A percentile compares a stretch with the other conserved stretches of the same genome.
These are phyloP conservation scores for Coprinellus micaceus DNA, from an alignment of 768 basidiomycete genomes.

Conservation along the genomic window DNA sequence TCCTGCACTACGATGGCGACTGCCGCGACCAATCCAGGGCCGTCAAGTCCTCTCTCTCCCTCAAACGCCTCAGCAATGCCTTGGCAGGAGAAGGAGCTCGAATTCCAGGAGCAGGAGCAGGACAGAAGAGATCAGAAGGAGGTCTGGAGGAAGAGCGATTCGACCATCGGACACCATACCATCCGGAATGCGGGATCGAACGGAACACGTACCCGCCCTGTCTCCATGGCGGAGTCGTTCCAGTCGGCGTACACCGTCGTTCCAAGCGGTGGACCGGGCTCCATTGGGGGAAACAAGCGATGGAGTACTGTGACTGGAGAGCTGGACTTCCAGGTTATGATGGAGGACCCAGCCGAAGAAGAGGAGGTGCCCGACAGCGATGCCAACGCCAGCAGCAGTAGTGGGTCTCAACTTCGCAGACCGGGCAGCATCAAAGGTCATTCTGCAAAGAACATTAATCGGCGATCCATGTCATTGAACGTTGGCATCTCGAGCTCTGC, in stretches of 20 bases:
- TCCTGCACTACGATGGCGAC: background rate
- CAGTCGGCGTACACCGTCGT: constrained; percentile 73
- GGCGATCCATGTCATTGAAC: constrained; percentile 65
- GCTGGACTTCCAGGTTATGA: constrained; percentile 61
- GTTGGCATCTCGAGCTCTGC: constrained; percentile 26
- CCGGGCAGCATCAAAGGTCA: constrained; percentile 13
- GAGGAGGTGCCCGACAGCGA: constrained; percentile 11
- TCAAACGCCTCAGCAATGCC: constrained; percentile 2
- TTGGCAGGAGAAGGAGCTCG: constrained; percentile 13
- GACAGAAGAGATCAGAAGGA: constrained; percentile 43
- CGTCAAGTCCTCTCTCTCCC: background rate
- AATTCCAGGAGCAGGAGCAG: constrained; percentile 13
- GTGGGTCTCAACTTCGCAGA: background rate
- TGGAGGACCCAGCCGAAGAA: constrained; percentile 48
- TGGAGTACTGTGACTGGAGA: constrained; percentile 67
- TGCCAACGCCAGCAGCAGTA: constrained; percentile 3
- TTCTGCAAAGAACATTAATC: constrained; percentile 46
- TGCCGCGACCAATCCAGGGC: background rate
- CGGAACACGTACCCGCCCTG: constrained; percentile 57
- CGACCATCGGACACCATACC: constrained; percentile 75
- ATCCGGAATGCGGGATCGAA: constrained; percentile 50
- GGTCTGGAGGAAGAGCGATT: constrained; percentile 77
- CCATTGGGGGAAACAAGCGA: constrained; percentile 42
- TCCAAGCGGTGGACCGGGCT: constrained; percentile 28
- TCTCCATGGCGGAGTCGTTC: constrained; percentile 74